Evolutionary conservation across 2,329 filamentous ascomycete genomes (phyloP).

Genomic region (Nigrospora oryzae): DNA sequence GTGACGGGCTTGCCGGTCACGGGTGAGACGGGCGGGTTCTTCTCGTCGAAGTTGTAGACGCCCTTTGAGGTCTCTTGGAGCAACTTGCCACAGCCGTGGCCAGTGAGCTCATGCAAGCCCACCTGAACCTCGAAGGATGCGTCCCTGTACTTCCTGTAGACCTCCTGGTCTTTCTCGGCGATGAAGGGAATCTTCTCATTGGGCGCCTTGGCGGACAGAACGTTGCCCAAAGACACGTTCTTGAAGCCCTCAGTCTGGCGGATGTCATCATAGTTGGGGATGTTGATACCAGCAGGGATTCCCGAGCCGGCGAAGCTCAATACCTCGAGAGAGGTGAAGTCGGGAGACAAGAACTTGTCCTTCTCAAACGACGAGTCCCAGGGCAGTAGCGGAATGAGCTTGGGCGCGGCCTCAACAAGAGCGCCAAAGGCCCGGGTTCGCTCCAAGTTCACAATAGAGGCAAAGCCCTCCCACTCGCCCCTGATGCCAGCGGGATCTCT

Average conservation of each 20-base stretch:
- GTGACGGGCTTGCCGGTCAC: conserved; percentile 68
- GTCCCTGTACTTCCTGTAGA: conserved; percentile 79
- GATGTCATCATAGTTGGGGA: conserved; percentile 65
- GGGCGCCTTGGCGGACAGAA: conserved; percentile 82
- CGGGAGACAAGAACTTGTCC: conserved; percentile 87
- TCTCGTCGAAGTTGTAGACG: conserved; percentile 78
- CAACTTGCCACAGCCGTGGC: conserved; percentile 89
- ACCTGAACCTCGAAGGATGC: conserved; percentile 92
- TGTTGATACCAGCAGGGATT: conserved; percentile 49
- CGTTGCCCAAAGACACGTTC: conserved; percentile 89
- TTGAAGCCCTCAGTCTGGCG: conserved; percentile 82
- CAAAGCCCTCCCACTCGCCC: conserved; percentile 81
- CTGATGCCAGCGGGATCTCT: conserved; percentile 73
- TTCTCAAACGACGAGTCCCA: conserved; percentile 91
- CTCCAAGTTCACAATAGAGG: conserved; percentile 79
- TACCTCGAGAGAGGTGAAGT: conserved; percentile 93
- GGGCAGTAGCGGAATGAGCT: conserved; percentile 80
- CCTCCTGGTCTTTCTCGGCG: conserved; percentile 61
- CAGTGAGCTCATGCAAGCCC: conserved; percentile 78
- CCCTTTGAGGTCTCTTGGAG: conserved; percentile 81
- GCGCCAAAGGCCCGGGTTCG: conserved; percentile 81
- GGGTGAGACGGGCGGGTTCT: conserved; percentile 74
- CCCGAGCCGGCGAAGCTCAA: conserved; percentile 67
- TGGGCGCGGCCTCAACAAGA: conserved; percentile 72
- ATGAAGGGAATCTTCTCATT: conserved; percentile 93